phyloP scores from a whole-genome alignment of 2,329 filamentous ascomycete genomes.

The Fusarium keratoplasticum region DNA sequence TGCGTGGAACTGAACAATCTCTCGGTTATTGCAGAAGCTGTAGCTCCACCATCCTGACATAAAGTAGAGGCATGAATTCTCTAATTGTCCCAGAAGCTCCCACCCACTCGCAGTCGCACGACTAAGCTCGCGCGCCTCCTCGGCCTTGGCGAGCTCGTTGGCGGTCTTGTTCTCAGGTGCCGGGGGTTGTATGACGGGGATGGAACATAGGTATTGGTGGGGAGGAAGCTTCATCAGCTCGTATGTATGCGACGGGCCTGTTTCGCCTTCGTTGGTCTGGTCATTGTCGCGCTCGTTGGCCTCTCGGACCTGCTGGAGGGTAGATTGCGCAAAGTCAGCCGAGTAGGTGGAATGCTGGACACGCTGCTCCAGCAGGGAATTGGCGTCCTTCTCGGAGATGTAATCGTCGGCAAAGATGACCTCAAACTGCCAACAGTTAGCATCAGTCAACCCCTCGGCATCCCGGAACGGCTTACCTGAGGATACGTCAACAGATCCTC shows the following conservation, averaged over 20 bases:
- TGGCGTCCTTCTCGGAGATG: constrained; percentile 77
- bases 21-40: constrained; percentile 89
- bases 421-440: constrained; percentile 72
- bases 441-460: not conserved
- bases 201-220: constrained; percentile 83
- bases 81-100: constrained; percentile 82
- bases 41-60: constrained; percentile 96
- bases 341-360: constrained; percentile 53
- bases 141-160: constrained; percentile 74
- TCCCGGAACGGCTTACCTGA: constrained; percentile 68
- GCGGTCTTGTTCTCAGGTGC: constrained; percentile 72
- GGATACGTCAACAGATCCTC: constrained; percentile 90
- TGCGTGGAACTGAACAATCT: constrained; percentile 92
- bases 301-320: constrained; percentile 49
- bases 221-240: constrained; percentile 80
- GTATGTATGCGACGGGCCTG: constrained; percentile 61
- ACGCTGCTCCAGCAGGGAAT: constrained; percentile 64
- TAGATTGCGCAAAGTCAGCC: constrained; percentile 54
- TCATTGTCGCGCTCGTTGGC: constrained; percentile 46
- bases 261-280: constrained; percentile 28
- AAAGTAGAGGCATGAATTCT: constrained; percentile 85
- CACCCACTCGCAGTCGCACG: constrained; percentile 82
- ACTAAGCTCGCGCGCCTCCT: constrained; percentile 83
- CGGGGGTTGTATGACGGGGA: constrained; percentile 75
- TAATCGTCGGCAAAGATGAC: constrained; percentile 80